Base-by-base conservation (phyloP, 805 yeast genomes). In the Tetrapisispora nanseiensis region DNA sequence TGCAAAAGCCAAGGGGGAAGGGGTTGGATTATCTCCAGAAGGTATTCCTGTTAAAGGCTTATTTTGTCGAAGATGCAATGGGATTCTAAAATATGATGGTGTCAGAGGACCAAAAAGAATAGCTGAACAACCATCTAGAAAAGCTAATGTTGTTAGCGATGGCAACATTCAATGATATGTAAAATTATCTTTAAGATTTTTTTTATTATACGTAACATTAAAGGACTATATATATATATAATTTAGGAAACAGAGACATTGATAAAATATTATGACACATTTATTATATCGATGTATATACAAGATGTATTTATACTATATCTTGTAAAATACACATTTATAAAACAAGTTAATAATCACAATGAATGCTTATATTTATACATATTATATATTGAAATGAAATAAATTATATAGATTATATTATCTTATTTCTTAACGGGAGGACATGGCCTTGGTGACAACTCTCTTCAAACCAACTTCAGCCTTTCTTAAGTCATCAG, bases 391-490 rank as follows among this genome's bases (percentile, higher is more conserved):
- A 35, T 35, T 20, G 21, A 35, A 18, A 35, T 30, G 26, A 35
- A 35, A 37, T 22, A 29, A 37, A 37, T 15, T 35, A 35, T 35
- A 35, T 35, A 35, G 30, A 35, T 15, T 35, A 35, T 35, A 23
- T 35, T 12, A 35, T 4, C 11, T 35, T 24, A 26, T 35, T 35
- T 48, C 72, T 80, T 82, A 84, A 80, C 96, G 96, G 71, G 96
- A 78, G 62, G 96, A 84, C 87, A 89, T 85, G 71, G 97, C 97
- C 80, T 87, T 90, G 79, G 96, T 90, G 70, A 90, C 97, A 67
- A 90, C 96, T 75, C 98, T 86, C 87, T 92, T 92, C 71, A 92
- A 85, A 71, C 87, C 82, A 70, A 92, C 86, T 80, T 92, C 97
- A 67, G 98, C 97, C 83, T 86, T 92, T 83, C 97, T 86, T 78